Evolutionary conservation across 352 stramenopile genomes (phyloP).

Genomic region (Pythium folliculosum): DNA sequence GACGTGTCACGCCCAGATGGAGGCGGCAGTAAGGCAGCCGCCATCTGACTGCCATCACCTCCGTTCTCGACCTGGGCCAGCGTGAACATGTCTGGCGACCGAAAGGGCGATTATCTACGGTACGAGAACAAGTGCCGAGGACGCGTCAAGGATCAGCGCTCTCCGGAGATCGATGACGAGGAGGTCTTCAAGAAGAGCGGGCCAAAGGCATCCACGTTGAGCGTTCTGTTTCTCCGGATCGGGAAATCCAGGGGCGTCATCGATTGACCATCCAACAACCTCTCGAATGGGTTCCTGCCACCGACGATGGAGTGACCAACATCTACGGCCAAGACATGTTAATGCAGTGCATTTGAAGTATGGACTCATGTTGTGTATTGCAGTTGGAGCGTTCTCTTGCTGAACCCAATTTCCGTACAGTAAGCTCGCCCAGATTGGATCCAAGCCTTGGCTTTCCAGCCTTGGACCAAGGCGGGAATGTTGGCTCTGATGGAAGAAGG

Average conservation of each 20-base stretch:
- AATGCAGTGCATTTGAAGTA: too few relatives aligned
- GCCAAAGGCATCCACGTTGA: neutral
- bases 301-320: neutral
- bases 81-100: neutral
- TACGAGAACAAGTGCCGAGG: neutral
- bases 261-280: neutral
- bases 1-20: slow-evolving; percentile 4
- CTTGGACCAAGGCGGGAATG: neutral
- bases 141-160: slow-evolving; percentile 1
- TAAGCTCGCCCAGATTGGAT: too few relatives aligned
- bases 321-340: neutral
- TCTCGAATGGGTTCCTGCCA: neutral
- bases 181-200: neutral
- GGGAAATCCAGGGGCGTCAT: neutral
- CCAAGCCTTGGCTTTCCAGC: too few relatives aligned
- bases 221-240: slow-evolving; percentile 10
- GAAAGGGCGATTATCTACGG: neutral
- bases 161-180: neutral
- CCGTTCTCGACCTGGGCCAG: neutral
- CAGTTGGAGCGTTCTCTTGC: too few relatives aligned
- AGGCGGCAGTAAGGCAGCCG: neutral
- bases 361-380: too few relatives aligned
- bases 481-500: neutral
- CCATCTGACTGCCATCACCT: slow-evolving; percentile 3
- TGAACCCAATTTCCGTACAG: too few relatives aligned